These are phyloP conservation scores for Xylariaceae sp. DNA, from an alignment of 2,329 filamentous ascomycete species.

Conservation along the genomic window DNA sequence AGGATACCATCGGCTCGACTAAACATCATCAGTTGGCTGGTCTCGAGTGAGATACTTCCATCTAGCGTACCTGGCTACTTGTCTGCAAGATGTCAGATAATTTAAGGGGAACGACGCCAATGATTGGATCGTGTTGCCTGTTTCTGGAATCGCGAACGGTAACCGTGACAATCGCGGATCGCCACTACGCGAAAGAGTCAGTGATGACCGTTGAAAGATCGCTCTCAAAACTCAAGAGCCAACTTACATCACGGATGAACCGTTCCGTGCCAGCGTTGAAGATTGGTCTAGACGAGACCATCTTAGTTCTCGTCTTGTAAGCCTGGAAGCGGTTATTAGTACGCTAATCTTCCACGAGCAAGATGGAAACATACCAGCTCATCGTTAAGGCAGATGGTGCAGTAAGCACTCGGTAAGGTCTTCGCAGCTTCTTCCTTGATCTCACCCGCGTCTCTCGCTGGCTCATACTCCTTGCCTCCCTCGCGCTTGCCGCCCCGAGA, in stretches of 20 bases:
- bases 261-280: constrained; percentile 95
- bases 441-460: constrained; percentile 78
- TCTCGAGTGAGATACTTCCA: too few relatives aligned
- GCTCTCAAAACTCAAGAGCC: background rate
- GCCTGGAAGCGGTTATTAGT: constrained; percentile 36
- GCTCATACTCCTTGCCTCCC: constrained; percentile 75
- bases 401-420: constrained; percentile 83
- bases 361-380: constrained; percentile 51
- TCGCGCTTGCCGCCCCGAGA: constrained; percentile 69
- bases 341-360: too few relatives aligned
- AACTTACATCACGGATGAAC: constrained; percentile 66
- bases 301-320: constrained; percentile 93
- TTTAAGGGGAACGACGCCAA: constrained; percentile 86
- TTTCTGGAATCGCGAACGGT: constrained; percentile 85
- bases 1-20: constrained; percentile 78
- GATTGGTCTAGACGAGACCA: constrained; percentile 88
- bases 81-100: constrained; percentile 83
- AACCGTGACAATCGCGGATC: constrained; percentile 77
- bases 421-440: constrained; percentile 78
- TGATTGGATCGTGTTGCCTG: constrained; percentile 87
- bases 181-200: constrained; percentile 50
- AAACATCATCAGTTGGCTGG: constrained; percentile 24
- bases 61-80: constrained; percentile 58
- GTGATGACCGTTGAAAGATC: background rate
- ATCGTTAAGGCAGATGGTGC: constrained; percentile 86